Percentiles rank a stretch among this genome's conserved stretches.
phyloP scores from a whole-genome alignment of 805 yeast genomes.

The Hanseniaspora valbyensis region DNA sequence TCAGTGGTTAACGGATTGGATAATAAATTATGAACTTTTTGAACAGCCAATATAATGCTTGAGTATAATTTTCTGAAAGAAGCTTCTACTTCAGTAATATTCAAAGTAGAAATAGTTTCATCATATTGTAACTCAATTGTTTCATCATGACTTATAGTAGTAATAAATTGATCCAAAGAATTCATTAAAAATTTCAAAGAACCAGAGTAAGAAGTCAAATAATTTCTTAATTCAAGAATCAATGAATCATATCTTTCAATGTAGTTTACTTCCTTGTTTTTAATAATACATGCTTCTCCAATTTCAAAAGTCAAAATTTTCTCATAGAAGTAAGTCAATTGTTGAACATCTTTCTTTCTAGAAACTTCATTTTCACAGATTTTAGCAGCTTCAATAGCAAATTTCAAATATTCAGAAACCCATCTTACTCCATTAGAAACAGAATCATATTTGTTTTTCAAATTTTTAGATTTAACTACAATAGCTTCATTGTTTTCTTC shows the following conservation, averaged over 20 bases:
- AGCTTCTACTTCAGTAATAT: conserved; percentile 34
- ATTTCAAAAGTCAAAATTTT: background rate
- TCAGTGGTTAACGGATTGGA: background rate
- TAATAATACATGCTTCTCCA: background rate
- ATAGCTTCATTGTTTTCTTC: conserved; percentile 18
- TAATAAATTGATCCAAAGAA: conserved; percentile 24
- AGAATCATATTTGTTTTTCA: conserved; percentile 16
- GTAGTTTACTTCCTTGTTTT: background rate
- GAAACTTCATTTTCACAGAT: background rate
- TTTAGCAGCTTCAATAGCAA: conserved; percentile 19
- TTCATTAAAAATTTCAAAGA: conserved; percentile 39
- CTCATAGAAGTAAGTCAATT: background rate
- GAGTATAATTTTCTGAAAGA: conserved; percentile 42
- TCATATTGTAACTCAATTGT: background rate
- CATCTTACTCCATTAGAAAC: conserved; percentile 22
- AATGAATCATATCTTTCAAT: background rate
- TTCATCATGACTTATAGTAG: conserved; percentile 35
- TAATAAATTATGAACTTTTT: conserved; percentile 26
- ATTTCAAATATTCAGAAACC: conserved; percentile 30
- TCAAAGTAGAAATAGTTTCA: background rate
- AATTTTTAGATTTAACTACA: conserved; percentile 4
- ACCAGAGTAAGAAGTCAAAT: conserved; percentile 1
- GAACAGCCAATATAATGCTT: conserved; percentile 56
- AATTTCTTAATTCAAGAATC: background rate
- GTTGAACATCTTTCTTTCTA: background rate